Conservation (phyloP, 2,329 filamentous ascomycete genomes). For the Lachnellula arida region DNA sequence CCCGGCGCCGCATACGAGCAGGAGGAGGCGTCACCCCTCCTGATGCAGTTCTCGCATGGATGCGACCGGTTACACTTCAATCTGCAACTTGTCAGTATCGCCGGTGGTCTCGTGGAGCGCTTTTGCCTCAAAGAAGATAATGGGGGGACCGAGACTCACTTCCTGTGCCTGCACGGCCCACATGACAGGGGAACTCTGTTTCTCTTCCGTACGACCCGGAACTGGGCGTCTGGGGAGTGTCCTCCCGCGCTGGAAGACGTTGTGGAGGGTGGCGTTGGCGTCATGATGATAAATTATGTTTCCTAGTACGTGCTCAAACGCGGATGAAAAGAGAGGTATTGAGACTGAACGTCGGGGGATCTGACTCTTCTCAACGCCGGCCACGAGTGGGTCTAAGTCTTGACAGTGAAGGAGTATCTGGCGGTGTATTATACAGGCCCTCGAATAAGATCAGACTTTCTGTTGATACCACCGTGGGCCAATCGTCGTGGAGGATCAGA, state of each 20-base stretch:
- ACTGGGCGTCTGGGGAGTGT: constrained; percentile 81
- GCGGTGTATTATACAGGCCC: background rate
- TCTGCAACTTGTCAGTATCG: constrained; percentile 40
- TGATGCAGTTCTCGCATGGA: constrained; percentile 92
- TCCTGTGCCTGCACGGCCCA: constrained; percentile 84
- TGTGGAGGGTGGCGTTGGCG: constrained; percentile 72
- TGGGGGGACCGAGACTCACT: constrained; percentile 50
- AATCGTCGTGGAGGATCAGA: constrained; percentile 12
- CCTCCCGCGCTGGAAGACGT: constrained; percentile 68
- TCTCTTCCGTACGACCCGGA: constrained; percentile 82
- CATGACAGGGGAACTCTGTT: constrained; percentile 91
- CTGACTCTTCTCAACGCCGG: constrained; percentile 8
- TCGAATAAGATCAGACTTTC: background rate
- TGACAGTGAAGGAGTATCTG: constrained; percentile 9
- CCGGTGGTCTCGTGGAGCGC: background rate
- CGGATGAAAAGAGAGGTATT: constrained; percentile 6
- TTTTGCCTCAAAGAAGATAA: background rate
- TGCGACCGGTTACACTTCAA: constrained; percentile 91
- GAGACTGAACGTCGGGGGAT: constrained; percentile 2
- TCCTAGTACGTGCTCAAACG: constrained; percentile 12
- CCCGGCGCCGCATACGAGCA: constrained; percentile 78
- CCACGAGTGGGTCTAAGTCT: constrained; percentile 14
- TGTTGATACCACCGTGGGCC: constrained; percentile 15
- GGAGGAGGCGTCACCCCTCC: constrained; percentile 72
- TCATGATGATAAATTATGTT: constrained; percentile 46